Conservation (phyloP, 202 grass and related monocot genomes). For the Zizania palustris region DNA sequence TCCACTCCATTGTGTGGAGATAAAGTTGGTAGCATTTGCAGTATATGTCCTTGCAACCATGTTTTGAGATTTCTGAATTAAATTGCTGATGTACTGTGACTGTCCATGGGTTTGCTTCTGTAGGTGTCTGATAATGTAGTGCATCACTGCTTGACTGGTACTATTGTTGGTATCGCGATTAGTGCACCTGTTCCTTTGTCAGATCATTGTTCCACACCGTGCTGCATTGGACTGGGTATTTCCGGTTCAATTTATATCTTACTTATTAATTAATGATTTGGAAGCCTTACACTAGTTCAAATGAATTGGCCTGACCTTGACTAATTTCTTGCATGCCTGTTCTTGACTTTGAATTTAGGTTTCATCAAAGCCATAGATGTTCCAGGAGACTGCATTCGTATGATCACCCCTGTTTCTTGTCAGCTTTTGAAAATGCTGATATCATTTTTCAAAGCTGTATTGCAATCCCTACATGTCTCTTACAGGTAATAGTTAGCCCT, state of each 20-base stretch:
- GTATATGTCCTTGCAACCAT: neutral
- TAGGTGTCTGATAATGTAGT: constrained; percentile 42
- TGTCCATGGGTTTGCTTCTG: constrained; percentile 16
- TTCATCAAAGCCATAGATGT: constrained; percentile 62
- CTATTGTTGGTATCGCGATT: constrained; percentile 67
- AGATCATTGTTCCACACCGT: constrained; percentile 49
- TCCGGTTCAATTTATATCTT: constrained; percentile 9
- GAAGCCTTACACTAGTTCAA: neutral
- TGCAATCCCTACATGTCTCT: constrained; percentile 51
- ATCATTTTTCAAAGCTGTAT: constrained; percentile 57
- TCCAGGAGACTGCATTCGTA: constrained; percentile 50
- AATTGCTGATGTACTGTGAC: constrained; percentile 18
- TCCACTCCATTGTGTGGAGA: neutral
- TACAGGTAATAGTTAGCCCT: constrained; percentile 47
- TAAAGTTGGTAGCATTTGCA: neutral
- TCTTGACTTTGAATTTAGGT: constrained; percentile 51
- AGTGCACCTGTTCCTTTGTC: constrained; percentile 46
- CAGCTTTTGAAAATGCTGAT: constrained; percentile 46
- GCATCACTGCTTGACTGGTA: constrained; percentile 47
- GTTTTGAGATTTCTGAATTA: constrained; percentile 23
- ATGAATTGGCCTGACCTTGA: neutral
- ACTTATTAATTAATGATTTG: neutral
- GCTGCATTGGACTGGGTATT: constrained; percentile 74
- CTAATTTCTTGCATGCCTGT: constrained; percentile 7
- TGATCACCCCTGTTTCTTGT: constrained; percentile 58